phyloP scores from a whole-genome alignment of 805 yeast species.

The Priceomyces fermenticarens region DNA sequence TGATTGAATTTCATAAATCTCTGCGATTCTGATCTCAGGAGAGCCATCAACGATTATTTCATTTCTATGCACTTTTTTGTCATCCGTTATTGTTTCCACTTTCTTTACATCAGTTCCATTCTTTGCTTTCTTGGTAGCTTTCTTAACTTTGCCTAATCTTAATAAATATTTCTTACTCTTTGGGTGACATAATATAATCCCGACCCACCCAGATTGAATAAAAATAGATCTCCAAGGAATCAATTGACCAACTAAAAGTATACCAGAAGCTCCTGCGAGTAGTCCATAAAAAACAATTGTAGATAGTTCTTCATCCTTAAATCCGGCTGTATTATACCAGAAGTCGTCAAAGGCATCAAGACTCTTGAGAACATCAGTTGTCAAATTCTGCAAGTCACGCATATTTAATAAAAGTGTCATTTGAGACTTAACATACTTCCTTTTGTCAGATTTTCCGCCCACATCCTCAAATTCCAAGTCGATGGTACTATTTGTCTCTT shows the following conservation, averaged over 20 bases:
- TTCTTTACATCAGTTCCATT: constrained; percentile 3
- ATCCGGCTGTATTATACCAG: constrained; percentile 63
- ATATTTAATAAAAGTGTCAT: constrained; percentile 54
- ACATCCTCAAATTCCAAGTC: neutral
- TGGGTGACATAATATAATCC: constrained; percentile 60
- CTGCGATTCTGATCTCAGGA: constrained; percentile 61
- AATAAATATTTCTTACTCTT: constrained; percentile 32
- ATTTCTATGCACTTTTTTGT: constrained; percentile 29
- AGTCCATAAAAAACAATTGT: constrained; percentile 52
- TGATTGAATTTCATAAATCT: constrained; percentile 72
- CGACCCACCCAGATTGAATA: constrained; percentile 56
- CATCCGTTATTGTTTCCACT: constrained; percentile 5
- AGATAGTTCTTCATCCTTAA: constrained; percentile 64
- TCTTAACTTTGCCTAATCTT: constrained; percentile 8
- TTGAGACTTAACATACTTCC: constrained; percentile 27
- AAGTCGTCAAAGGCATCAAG: constrained; percentile 53
- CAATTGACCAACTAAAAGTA: constrained; percentile 45
- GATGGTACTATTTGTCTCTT: neutral
- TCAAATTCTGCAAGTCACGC: constrained; percentile 69
- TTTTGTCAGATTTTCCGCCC: constrained; percentile 12
- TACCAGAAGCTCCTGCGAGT: constrained; percentile 27
- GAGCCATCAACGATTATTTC: constrained; percentile 70
- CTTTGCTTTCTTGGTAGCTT: constrained; percentile 7
- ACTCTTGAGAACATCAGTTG: constrained; percentile 50
- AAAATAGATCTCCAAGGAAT: constrained; percentile 66